Evolutionary conservation across 768 basidiomycete species (phyloP), one percentile per base, ranked within the genome.

Genomic region (Rhodotorula diobovata): DNA sequence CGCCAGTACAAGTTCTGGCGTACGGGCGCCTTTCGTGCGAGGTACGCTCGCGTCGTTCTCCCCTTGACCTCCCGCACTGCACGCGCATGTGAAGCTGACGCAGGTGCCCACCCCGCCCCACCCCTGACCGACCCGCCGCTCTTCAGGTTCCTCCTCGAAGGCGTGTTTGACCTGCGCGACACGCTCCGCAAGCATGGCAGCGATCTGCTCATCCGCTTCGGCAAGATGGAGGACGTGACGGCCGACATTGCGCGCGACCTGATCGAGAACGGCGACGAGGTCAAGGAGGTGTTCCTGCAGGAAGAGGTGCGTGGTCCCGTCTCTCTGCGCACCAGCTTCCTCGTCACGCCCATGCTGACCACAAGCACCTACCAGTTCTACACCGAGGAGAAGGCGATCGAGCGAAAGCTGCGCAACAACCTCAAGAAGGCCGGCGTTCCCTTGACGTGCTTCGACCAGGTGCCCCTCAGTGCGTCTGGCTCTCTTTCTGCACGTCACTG

Each of bases 141-240:
- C 45, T 5, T 12, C 41, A 78, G 77, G 63, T 82, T 82, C 75
- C 72, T 82, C 35, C 72, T 79, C 1, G 76, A 77, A 43, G 76
- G 69, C 34, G 76, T 77, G 0, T 77, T 63, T 54, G 76, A 77
- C 55, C 28, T 77, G 23, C 69, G 66, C 30, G 39, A 67, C 46
- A 45, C 59, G 25, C 58, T 77, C 14, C 39, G 67, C 6, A 15
- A 41, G 28, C 45, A 32, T n/a, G 50, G 62, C 4, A 65, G 66
- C 0, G 81, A 82, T 67, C 71, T 84, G 63, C 63, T 81, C 23
- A 75, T 84, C 9, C 78, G 80, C 0, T 82, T 80, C 70, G 83
- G 83, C 15, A 72, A 74, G 41, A 80, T 81, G 14, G 83, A 84
- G 59, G 63, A 72, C 0, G 76, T 82, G 20, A 63, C 81, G 4